These are phyloP conservation scores for Boletus reticulatus DNA, from an alignment of 768 basidiomycete genomes.

Conservation along the genomic window DNA sequence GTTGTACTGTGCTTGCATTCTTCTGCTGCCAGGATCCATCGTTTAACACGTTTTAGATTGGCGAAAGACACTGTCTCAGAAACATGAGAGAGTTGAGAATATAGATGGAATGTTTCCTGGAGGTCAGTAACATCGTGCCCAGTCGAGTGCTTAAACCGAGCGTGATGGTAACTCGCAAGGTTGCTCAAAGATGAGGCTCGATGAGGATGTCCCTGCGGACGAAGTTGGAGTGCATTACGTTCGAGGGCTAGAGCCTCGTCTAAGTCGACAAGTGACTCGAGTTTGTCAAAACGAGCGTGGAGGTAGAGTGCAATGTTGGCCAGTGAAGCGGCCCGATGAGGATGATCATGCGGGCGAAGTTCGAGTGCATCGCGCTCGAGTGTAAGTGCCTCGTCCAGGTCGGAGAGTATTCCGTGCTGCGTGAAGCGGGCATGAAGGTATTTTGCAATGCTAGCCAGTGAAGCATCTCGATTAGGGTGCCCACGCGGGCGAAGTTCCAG, in stretches of 20 bases:
- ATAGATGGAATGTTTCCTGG: too few relatives aligned
- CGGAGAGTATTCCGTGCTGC: background rate
- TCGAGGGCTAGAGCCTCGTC: background rate
- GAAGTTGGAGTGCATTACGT: background rate
- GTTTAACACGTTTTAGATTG: background rate
- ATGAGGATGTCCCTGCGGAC: background rate
- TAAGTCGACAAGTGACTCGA: background rate
- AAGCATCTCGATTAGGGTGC: background rate
- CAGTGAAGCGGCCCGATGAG: background rate
- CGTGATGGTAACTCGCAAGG: background rate
- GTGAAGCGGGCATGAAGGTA: background rate
- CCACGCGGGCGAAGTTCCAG: background rate
- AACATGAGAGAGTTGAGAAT: background rate
- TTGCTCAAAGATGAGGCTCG: background rate
- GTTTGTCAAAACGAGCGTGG: background rate
- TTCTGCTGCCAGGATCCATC: slow-evolving; percentile 6
- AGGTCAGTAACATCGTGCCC: too few relatives aligned
- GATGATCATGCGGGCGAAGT: background rate
- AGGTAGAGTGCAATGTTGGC: background rate
- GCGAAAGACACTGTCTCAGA: background rate
- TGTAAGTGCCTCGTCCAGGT: background rate
- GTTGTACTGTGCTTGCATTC: slow-evolving; percentile 1
- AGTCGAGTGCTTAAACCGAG: background rate
- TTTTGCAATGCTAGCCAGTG: background rate
- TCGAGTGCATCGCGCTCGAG: background rate